Base-by-base conservation (phyloP, 768 basidiomycete genomes). In the Suillus subluteus region DNA sequence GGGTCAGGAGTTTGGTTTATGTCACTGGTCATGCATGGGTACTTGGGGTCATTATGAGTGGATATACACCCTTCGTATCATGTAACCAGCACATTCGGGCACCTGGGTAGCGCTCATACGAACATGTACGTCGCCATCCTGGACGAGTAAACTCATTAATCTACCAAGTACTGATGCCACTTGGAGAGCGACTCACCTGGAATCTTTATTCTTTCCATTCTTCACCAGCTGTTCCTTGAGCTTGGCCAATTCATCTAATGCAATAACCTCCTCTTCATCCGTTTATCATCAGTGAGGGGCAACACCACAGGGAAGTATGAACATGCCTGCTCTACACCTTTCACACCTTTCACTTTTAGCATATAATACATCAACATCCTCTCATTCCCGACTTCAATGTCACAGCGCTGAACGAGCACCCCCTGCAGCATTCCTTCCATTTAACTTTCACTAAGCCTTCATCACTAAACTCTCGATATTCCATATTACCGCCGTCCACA, bases 401-500 rank as follows among this genome's bases (percentile, higher is more conserved):
- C 43, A 98, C 96, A 8, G 93, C 89, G 75, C 94, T 96, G 43
- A 93, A 95, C 69, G 89, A 88, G 76, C 98, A 7, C 15, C 98
- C 98, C 75, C 98, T 83, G 79, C 98, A 99, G 74, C 95, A 97
- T 37, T 98, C 98, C 82, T 99, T 99, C 67, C 99, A 83, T 77
- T 92, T 96, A 41, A 99, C 83, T 75, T 86, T 87, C 7, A 99
- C 96, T 38, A 92, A 73, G 4, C 91, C 93, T 23, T 87, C 88
- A 70, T 97, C 94, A 61, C 87, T 84, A 73, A 98, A 97, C 5
- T 94, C 96, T 44, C 90, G 86, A 76, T 93, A 99, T 79, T 98
- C 97, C 65, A 99, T 96, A 76, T 99, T 98, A 2, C 98, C 97
- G 0, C 97, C 98, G 65, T 99, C 97, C 76, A 99, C 98, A 93